These are phyloP conservation scores for Gomphus sp. DNA, from an alignment of 1,284 basidiomycete genomes.

Conservation along the genomic window DNA sequence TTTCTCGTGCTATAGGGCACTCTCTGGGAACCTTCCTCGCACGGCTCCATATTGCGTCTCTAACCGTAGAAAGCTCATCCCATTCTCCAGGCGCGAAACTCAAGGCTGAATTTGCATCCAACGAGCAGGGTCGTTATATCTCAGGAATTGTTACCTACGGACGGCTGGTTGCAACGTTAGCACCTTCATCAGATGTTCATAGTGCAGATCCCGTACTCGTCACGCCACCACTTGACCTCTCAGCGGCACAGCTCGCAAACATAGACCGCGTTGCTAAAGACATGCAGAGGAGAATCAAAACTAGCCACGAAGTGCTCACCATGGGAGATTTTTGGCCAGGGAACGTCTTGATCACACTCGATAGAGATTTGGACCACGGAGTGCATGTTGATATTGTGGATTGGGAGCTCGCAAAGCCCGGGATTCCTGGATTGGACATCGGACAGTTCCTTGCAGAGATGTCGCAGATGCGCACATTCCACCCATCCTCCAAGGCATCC, in stretches of 20 bases:
- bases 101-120: slow-evolving; percentile 28
- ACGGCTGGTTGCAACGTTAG: slow-evolving; percentile 34
- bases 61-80: slow-evolving; percentile 11
- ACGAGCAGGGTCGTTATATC: slow-evolving; percentile 32
- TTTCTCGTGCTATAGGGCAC: slow-evolving; percentile 36
- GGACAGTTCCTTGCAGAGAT: slow-evolving; percentile 55
- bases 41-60: slow-evolving; percentile 35
- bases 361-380: slow-evolving; percentile 13
- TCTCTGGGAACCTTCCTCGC: slow-evolving; percentile 44
- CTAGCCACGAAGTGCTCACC: slow-evolving; percentile 16
- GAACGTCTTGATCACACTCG: slow-evolving; percentile 37
- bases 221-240: slow-evolving; percentile 28
- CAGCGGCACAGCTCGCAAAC: slow-evolving; percentile 25
- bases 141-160: slow-evolving; percentile 39
- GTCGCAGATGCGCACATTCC: slow-evolving; percentile 35
- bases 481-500: slow-evolving; percentile 26
- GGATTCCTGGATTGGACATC: slow-evolving; percentile 42
- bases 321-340: slow-evolving; percentile 66
- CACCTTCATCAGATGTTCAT: slow-evolving; percentile 13
- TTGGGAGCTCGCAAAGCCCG: slow-evolving; percentile 49
- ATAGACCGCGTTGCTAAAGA: slow-evolving; percentile 27
- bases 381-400: slow-evolving; percentile 41
- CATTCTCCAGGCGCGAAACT: slow-evolving; percentile 13
- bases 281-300: slow-evolving; percentile 25
- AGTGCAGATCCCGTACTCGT: slow-evolving; percentile 22